Evolutionary conservation across 164 flowering plant species (phyloP).

Genomic region (Dillenia suffruticosa): DNA sequence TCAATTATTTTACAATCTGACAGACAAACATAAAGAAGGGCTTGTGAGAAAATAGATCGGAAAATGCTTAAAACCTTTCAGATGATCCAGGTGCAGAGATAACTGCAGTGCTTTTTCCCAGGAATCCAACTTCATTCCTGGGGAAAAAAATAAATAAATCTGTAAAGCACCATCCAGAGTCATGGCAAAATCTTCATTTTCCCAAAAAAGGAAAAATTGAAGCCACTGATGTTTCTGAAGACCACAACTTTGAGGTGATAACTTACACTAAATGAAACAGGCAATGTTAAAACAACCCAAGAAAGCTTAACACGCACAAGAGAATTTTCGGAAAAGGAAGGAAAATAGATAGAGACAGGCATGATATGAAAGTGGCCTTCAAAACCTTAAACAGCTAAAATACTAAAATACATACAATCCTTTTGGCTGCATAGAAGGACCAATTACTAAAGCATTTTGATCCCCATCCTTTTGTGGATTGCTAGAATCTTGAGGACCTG

Average conservation of each 20-base stretch:
- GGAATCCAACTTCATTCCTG: slow-evolving; percentile 55
- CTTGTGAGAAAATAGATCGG: not conserved
- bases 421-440: slow-evolving; percentile 58
- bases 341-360: not conserved
- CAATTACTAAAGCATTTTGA: slow-evolving; percentile 65
- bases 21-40: too few relatives aligned
- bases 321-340: not conserved
- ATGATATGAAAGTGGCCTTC: too few relatives aligned
- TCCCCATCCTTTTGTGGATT: slow-evolving; percentile 40
- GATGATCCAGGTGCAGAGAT: slow-evolving; percentile 53
- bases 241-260: too few relatives aligned
- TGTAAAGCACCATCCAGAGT: slow-evolving; percentile 8
- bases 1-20: too few relatives aligned
- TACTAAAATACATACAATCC: slow-evolving; percentile 42
- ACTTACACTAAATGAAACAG: too few relatives aligned
- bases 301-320: too few relatives aligned
- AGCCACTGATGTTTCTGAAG: too few relatives aligned
- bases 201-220: not conserved
- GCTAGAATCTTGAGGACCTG: slow-evolving; percentile 54
- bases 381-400: not conserved
- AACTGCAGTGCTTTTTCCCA: slow-evolving; percentile 49
- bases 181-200: not conserved
- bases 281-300: too few relatives aligned
- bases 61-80: slow-evolving; percentile 51
- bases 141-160: slow-evolving; percentile 3